Conservation (phyloP, 768 basidiomycete species). For the Amanita inopinata region DNA sequence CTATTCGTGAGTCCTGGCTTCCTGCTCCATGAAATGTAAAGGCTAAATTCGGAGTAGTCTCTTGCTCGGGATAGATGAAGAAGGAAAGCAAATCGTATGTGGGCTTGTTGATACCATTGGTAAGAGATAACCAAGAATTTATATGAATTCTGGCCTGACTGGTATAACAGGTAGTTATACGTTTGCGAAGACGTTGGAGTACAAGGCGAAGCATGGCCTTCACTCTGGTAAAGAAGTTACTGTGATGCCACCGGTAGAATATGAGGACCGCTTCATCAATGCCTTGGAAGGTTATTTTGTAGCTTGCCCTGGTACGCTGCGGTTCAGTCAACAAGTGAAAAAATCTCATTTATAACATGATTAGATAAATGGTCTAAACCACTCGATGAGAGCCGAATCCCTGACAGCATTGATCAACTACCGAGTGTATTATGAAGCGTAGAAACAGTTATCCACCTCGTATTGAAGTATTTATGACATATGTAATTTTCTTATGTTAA, state of each 20-base stretch:
- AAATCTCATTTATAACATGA: too few relatives aligned
- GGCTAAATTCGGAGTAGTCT: slow-evolving; percentile 30
- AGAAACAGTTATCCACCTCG: too few relatives aligned
- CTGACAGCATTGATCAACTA: neutral
- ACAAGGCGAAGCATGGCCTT: slow-evolving; percentile 74
- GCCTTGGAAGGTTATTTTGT: slow-evolving; percentile 70
- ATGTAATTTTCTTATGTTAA: too few relatives aligned
- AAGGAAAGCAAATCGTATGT: slow-evolving; percentile 57
- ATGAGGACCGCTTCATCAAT: slow-evolving; percentile 65
- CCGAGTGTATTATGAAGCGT: slow-evolving; percentile 6
- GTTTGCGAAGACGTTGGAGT: slow-evolving; percentile 79
- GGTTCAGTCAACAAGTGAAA: too few relatives aligned
- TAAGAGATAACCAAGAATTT: slow-evolving; percentile 14
- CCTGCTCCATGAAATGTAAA: neutral
- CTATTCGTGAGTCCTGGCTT: slow-evolving; percentile 51
- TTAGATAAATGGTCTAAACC: slow-evolving; percentile 8
- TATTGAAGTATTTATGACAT: too few relatives aligned
- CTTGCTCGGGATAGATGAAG: slow-evolving; percentile 63
- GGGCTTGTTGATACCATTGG: slow-evolving; percentile 83
- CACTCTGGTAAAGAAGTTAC: slow-evolving; percentile 67
- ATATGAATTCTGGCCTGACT: neutral
- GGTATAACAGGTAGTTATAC: slow-evolving; percentile 64
- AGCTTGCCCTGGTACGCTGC: slow-evolving; percentile 54
- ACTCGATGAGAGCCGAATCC: slow-evolving; percentile 6
- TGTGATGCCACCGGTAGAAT: slow-evolving; percentile 71